These are phyloP conservation scores for Alternaria brassicicola DNA, from an alignment of 2,329 filamentous ascomycete species.

Conservation along the genomic window DNA sequence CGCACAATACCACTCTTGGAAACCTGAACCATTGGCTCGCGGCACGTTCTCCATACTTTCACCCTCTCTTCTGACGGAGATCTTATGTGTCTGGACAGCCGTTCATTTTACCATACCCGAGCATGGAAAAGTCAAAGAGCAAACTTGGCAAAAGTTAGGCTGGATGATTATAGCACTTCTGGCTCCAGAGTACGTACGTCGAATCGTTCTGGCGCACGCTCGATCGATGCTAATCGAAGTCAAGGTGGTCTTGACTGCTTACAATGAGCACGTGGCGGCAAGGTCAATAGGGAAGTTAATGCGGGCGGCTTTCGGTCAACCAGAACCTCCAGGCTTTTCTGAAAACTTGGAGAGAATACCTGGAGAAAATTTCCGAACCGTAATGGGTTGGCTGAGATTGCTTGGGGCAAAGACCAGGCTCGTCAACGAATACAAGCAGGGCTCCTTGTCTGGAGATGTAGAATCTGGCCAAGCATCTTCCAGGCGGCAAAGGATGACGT, in stretches of 20 bases:
- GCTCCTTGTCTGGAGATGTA: background rate
- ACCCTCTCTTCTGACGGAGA: background rate
- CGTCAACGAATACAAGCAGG: background rate
- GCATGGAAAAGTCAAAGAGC: too few species aligned
- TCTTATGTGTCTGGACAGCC: background rate
- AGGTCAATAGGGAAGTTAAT: accelerated
- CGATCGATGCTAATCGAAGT: background rate
- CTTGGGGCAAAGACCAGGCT: background rate
- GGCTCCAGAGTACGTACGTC: background rate
- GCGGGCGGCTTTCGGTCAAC: background rate
- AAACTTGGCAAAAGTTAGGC: background rate
- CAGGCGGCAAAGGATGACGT: background rate
- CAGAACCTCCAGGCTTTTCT: background rate
- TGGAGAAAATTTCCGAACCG: background rate
- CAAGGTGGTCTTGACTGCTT: background rate
- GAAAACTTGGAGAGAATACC: accelerated
- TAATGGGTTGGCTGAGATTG: background rate
- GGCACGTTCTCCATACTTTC: background rate
- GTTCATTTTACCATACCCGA: background rate
- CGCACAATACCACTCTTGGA: background rate
- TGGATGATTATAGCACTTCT: background rate
- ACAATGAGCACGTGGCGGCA: accelerated
- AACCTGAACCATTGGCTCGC: background rate
- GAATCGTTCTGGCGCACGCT: accelerated
- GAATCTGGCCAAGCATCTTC: accelerated